These are phyloP conservation scores for Diaporthe nobilis DNA, from an alignment of 2,329 filamentous ascomycete genomes.

Conservation along the genomic window DNA sequence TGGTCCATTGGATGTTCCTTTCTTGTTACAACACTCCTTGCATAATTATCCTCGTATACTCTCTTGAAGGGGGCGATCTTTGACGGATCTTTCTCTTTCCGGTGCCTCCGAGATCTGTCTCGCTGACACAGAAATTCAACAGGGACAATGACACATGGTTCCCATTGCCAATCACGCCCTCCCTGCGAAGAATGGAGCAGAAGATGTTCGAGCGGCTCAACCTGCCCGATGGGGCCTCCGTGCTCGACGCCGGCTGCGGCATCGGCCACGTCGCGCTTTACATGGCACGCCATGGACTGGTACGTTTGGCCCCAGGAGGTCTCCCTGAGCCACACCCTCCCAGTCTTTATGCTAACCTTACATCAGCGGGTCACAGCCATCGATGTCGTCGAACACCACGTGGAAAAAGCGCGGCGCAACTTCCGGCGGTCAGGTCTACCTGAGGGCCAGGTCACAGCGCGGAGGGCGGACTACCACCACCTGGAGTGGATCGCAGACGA, in stretches of 20 bases:
- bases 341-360: too few species aligned
- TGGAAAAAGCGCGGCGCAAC: constrained; percentile 59
- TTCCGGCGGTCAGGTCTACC: constrained; percentile 52
- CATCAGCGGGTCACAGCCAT: constrained; percentile 56
- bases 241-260: constrained; percentile 68
- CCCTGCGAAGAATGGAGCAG: constrained; percentile 65
- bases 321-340: neutral
- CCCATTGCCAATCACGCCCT: constrained; percentile 61
- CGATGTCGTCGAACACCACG: constrained; percentile 64
- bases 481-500: constrained; percentile 55
- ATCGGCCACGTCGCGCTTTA: constrained; percentile 63
- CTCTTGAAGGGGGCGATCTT: too few species aligned
- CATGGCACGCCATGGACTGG: constrained; percentile 57
- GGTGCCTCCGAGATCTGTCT: too few species aligned
- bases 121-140: neutral
- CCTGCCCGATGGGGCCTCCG: constrained; percentile 55
- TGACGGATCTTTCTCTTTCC: too few species aligned
- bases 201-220: constrained; percentile 56
- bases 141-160: constrained; percentile 57
- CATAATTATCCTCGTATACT: too few species aligned
- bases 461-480: constrained; percentile 65
- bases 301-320: constrained; percentile 43
- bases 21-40: too few species aligned
- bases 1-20: too few species aligned
- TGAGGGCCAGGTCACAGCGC: constrained; percentile 54